These are phyloP conservation scores for Pochonia chlamydosporia DNA, from an alignment of 2,329 filamentous ascomycete species.

Conservation along the genomic window DNA sequence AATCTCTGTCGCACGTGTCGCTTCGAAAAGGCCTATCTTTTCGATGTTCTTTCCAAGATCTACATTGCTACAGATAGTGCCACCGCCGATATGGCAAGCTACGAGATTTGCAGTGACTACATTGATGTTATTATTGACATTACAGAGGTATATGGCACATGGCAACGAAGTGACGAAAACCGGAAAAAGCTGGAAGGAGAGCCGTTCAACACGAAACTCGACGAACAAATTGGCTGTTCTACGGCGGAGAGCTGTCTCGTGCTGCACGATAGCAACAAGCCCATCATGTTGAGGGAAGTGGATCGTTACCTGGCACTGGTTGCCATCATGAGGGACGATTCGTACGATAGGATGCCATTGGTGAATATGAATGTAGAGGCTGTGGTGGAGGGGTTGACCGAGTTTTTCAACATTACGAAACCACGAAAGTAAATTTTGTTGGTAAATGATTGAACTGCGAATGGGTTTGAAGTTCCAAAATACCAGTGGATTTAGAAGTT, in stretches of 20 bases:
- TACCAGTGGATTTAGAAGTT: no score
- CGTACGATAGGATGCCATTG: slow-evolving; percentile 75
- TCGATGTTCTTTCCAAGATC: slow-evolving; percentile 96
- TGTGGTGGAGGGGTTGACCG: slow-evolving; percentile 69
- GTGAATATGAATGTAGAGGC: slow-evolving; percentile 86
- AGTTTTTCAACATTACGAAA: slow-evolving; percentile 72
- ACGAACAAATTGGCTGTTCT: slow-evolving; percentile 60
- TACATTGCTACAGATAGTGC: slow-evolving; percentile 96
- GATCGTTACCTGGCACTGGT: slow-evolving; percentile 74
- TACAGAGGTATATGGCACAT: slow-evolving; percentile 86
- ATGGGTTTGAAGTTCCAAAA: no score
- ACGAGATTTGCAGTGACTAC: slow-evolving; percentile 97
- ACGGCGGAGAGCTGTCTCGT: slow-evolving; percentile 65
- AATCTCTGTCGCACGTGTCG: slow-evolving; percentile 88
- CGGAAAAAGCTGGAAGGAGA: slow-evolving; percentile 51
- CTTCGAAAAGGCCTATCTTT: slow-evolving; percentile 97
- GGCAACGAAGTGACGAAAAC: slow-evolving; percentile 51
- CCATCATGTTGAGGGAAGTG: slow-evolving; percentile 63
- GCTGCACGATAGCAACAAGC: slow-evolving; percentile 56
- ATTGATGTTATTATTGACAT: slow-evolving; percentile 98
- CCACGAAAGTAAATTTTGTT: slow-evolving; percentile 35
- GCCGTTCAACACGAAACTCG: slow-evolving; percentile 55
- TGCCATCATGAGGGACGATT: slow-evolving; percentile 81
- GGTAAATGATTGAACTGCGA: no score
- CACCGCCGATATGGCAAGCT: slow-evolving; percentile 89